Conservation (phyloP, 2,329 filamentous ascomycete species). For the Pleurostoma richardsiae region DNA sequence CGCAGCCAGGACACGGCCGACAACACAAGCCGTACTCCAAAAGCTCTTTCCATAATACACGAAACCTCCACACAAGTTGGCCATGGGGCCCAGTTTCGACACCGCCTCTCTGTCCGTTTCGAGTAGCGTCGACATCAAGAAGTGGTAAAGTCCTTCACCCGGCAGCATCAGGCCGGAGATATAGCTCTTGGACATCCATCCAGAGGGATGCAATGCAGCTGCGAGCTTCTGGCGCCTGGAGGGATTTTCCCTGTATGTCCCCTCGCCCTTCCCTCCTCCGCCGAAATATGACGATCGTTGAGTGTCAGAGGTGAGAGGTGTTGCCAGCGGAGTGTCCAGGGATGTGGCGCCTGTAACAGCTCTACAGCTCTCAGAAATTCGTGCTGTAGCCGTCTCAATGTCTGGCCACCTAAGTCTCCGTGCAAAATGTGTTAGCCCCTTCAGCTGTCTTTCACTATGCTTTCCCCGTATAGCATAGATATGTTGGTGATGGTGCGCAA, state of each 20-base stretch:
- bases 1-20: slow-evolving; percentile 60
- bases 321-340: slow-evolving; percentile 31
- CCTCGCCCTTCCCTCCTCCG: slow-evolving; percentile 10
- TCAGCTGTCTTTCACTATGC: slow-evolving; percentile 53
- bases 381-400: slow-evolving; percentile 44
- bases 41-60: slow-evolving; percentile 60
- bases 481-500: slow-evolving; percentile 28
- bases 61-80: slow-evolving; percentile 60
- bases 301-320: slow-evolving; percentile 25
- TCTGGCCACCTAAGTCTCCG: slow-evolving; percentile 58
- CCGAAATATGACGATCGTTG: slow-evolving; percentile 43
- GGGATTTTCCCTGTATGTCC: slow-evolving; percentile 21
- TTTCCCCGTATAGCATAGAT: slow-evolving; percentile 49
- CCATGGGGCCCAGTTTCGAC: slow-evolving; percentile 51
- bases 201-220: slow-evolving; percentile 51
- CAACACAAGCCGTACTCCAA: slow-evolving; percentile 63
- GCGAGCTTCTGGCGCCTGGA: slow-evolving; percentile 49
- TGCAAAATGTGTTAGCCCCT: slow-evolving; percentile 60
- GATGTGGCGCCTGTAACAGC: slow-evolving; percentile 35
- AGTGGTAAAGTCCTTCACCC: slow-evolving; percentile 57
- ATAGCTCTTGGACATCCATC: slow-evolving; percentile 66
- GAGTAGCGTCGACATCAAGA: slow-evolving; percentile 60
- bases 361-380: slow-evolving; percentile 42
- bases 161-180: slow-evolving; percentile 61
- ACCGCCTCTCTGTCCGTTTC: slow-evolving; percentile 61